Base-by-base conservation (phyloP, 148 eudicot genomes). In the Oxyria digyna region DNA sequence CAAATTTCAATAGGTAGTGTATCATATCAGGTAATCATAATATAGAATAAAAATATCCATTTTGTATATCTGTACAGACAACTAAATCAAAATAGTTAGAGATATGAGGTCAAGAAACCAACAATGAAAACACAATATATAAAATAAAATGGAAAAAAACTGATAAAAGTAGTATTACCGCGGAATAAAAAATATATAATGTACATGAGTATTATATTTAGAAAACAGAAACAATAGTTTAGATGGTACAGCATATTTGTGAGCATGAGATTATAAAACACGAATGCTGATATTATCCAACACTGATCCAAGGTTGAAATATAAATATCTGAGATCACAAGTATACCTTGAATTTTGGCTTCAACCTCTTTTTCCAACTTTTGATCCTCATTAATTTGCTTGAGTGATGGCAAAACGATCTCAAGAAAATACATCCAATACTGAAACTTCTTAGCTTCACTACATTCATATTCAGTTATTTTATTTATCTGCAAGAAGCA, bases 341-440 rank as follows among this genome's bases (percentile, higher is more conserved):
- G 46, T 37, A 18, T 66, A 89, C 96, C 92, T 77, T 79, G 81
- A 78, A 83, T 76, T 50, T 76, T 83, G 62, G 92, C 92, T 74
- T 89, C 96, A 13, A 78, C 41, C 50, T 78, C 82, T 72, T 71
- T 85, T 65, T 87, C 96, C 27, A 54, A 8, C 67, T 70, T 77
- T 68, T 89, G 92, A 6, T 89, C 88, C 63, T 82, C 55, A 57
- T 83, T 73, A 18, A 89, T 75, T 73, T 79, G 78, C 62, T 84
- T 76, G 63, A 89, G 49, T 64, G 78, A 70, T 0, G 90, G 90
- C 54, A 75, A 64, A 23, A 87, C 74, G 73, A 62, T 49, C 15
- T 67, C 65, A 62, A 89, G 50, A 21, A 89, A 50, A 38, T 78
- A 72, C 71, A 72, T 76, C 23, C 71, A 72, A 71, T 73, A 69